phyloP scores from a whole-genome alignment of 164 flowering plant species.

The Malania oleifera region DNA sequence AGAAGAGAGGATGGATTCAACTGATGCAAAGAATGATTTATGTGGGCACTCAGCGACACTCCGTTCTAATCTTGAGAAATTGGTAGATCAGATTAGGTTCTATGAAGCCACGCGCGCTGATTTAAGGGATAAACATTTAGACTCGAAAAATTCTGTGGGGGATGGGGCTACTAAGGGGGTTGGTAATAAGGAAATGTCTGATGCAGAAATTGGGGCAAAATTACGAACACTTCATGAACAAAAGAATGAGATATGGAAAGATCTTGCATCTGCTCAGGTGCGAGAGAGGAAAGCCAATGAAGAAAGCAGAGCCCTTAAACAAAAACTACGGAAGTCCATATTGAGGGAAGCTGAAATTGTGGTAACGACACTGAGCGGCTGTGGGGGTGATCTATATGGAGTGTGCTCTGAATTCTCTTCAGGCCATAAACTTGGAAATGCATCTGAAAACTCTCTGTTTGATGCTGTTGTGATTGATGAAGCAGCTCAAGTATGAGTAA shows the following conservation, averaged over 20 bases:
- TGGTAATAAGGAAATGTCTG: conserved; percentile 49
- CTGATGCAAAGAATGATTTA: conserved; percentile 28
- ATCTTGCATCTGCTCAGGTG: conserved; percentile 65
- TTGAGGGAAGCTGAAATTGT: conserved; percentile 89
- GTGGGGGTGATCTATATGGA: conserved; percentile 90
- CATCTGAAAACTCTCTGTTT: conserved; percentile 61
- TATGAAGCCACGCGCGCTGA: conserved; percentile 81
- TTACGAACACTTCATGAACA: conserved; percentile 59
- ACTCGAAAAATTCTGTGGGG: conserved; percentile 21
- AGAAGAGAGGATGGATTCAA: conserved; percentile 44
- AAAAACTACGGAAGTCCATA: conserved; percentile 65
- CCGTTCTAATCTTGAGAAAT: conserved; percentile 70
- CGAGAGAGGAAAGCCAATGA: conserved; percentile 69
- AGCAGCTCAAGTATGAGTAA: conserved; percentile 80
- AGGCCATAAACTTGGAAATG: conserved; percentile 39
- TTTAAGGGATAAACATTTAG: conserved; percentile 41
- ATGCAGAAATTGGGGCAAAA: conserved; percentile 47
- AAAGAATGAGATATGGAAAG: conserved; percentile 59
- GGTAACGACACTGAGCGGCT: conserved; percentile 89
- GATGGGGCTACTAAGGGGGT: conserved; percentile 31
- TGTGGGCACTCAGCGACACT: conserved; percentile 31
- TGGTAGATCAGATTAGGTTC: conserved; percentile 61
- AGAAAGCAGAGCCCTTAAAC: conserved; percentile 54
- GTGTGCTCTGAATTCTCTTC: conserved; percentile 72
- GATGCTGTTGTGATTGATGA: conserved; percentile 98